A percentile compares a stretch with the other conserved stretches of the same genome.
Conservation (phyloP, 352 stramenopile species). For the Phytophthora colocasiae region DNA sequence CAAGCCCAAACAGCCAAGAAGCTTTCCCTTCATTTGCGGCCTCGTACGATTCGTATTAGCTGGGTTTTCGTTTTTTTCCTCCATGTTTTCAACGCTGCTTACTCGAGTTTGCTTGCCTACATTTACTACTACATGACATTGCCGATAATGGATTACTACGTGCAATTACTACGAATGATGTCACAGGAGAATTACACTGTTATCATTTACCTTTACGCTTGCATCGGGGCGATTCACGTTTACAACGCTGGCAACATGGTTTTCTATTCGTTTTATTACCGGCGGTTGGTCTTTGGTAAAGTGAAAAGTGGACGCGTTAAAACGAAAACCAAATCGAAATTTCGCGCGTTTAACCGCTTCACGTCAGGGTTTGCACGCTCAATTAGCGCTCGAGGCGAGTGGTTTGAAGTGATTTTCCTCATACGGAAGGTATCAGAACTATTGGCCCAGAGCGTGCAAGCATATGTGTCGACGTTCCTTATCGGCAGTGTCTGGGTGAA, state of each 20-base stretch:
- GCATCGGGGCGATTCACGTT: constrained; percentile 34
- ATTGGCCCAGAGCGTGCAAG: constrained; percentile 36
- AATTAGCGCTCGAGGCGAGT: constrained; percentile 24
- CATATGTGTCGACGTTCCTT: constrained; percentile 35
- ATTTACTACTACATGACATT: constrained; percentile 38
- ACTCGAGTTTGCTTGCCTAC: constrained; percentile 29
- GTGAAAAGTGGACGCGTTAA: neutral
- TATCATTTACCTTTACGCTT: constrained; percentile 29
- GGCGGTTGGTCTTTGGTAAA: constrained; percentile 33
- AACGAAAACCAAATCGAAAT: constrained; percentile 1
- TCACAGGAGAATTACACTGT: constrained; percentile 35
- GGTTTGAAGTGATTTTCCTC: constrained; percentile 37
- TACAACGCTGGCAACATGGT: constrained; percentile 35
- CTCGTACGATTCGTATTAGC: constrained; percentile 20
- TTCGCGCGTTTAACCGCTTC: constrained; percentile 20
- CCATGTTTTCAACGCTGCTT: constrained; percentile 38
- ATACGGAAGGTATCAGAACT: constrained; percentile 37
- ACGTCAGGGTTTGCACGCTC: constrained; percentile 18
- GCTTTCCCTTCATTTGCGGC: constrained; percentile 26
- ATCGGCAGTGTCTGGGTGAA: constrained; percentile 47
- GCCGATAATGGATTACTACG: constrained; percentile 38
- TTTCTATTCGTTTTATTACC: constrained; percentile 37
- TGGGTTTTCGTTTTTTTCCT: constrained; percentile 38
- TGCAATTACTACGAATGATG: constrained; percentile 41
- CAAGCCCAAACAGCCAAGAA: constrained; percentile 27